These are phyloP conservation scores for Paraphoma sp. DNA, from an alignment of 2,329 filamentous ascomycete species.

Conservation along the genomic window DNA sequence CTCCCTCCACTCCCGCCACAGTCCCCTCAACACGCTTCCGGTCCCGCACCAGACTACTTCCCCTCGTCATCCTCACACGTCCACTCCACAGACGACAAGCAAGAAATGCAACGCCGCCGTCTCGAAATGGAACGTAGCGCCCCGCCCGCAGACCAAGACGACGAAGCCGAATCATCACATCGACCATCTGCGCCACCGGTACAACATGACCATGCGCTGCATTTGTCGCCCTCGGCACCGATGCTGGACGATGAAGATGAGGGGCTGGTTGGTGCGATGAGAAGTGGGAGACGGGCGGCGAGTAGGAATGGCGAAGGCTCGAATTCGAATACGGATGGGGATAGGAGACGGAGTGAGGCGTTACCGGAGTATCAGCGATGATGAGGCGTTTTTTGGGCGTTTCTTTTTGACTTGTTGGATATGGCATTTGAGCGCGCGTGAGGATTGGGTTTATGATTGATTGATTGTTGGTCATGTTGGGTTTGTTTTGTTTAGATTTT, in stretches of 20 bases:
- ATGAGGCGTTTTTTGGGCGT: constrained; percentile 1
- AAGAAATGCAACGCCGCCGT: constrained; percentile 68
- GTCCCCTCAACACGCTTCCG: constrained; percentile 16
- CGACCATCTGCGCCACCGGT: constrained; percentile 27
- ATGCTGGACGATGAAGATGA: constrained; percentile 44
- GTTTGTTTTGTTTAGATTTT: too few relatives aligned
- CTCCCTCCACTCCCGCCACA: constrained; percentile 30
- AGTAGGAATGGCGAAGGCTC: not conserved
- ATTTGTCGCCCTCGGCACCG: constrained; percentile 38
- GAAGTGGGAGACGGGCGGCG: constrained; percentile 20
- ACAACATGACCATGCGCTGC: constrained; percentile 9
- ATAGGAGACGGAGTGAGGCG: constrained; percentile 29
- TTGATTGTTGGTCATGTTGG: too few relatives aligned
- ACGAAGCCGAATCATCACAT: constrained; percentile 23
- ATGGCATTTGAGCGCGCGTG: too few relatives aligned
- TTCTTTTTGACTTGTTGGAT: too few relatives aligned
- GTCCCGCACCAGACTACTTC: constrained; percentile 34
- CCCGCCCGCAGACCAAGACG: constrained; percentile 39
- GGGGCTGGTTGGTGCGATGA: constrained; percentile 36
- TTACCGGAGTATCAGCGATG: constrained; percentile 41
- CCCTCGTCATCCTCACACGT: constrained; percentile 39
- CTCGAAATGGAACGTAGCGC: constrained; percentile 52
- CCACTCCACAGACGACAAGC: constrained; percentile 72
- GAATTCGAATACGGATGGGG: constrained; percentile 1
- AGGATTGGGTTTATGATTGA: too few relatives aligned